Evolutionary conservation across 1,139 yeast species (phyloP), one percentile per base, ranked within the genome.

Genomic region (Candida gigantensis): DNA sequence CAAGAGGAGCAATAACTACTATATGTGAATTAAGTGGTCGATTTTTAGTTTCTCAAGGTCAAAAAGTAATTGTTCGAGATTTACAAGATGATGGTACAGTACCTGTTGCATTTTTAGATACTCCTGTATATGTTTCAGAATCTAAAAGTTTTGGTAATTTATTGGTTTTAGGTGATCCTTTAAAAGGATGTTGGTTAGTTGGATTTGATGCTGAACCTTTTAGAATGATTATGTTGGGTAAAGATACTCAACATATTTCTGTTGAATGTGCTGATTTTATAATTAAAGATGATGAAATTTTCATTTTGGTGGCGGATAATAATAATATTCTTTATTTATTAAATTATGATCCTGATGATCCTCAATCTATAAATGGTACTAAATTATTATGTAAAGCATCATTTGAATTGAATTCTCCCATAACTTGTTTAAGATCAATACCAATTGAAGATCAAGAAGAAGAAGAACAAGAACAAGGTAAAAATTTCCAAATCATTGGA

Each of bases 131-230:
- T 56, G 81, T 88, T 2, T 72, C 85, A 10, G 95, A 86, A 46
- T 76, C 88, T 17, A 90, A 90, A 58, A 75, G 89, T 46, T 80
- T 87, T 56, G 92, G 95, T 26, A 88, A 90, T 57, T 65, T 90
- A 53, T 57, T 90, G 18, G 50, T 88, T 2, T 60, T 89, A 18
- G 96, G 95, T 13, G 99, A 92, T 60, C 72, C 88, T 0, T 70
- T 81, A 58, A 84, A 86, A 47, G 84, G 95, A 47, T 69, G 88
- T 6, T 81, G 92, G 72, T 70, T 94, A 40, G 83, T 82, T 17
- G 97, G 97, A 1, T 90, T 89, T 60, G 96, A 90, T 55, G 92
- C 95, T 3, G 97, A 92, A 51, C 99, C 98, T 1, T 90, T 86
- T 58, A 68, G 97, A 46, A 81, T 92, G 83, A 71, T 87, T 17